phyloP scores from a whole-genome alignment of 352 stramenopile genomes.

The Peronospora destructor region DNA sequence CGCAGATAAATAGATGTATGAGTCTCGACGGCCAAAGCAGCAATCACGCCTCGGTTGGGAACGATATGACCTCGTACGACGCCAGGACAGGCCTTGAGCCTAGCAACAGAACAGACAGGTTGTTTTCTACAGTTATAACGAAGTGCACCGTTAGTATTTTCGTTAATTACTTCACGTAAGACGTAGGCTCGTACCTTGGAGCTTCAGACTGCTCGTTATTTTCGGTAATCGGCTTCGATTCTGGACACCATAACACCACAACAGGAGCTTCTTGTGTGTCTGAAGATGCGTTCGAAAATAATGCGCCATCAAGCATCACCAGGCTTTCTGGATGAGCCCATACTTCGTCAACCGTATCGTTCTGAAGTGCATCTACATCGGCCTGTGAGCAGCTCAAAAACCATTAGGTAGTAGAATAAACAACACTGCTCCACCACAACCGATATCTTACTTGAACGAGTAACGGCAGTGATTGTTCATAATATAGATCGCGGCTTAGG shows the following conservation, averaged over 20 bases:
- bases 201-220: slow-evolving; percentile 11
- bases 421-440: background rate
- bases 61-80: slow-evolving; percentile 35
- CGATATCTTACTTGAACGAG: slow-evolving; percentile 35
- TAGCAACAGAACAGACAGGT: slow-evolving; percentile 25
- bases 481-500: slow-evolving; percentile 51
- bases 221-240: slow-evolving; percentile 10
- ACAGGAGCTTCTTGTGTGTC: slow-evolving; percentile 35
- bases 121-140: slow-evolving; percentile 11
- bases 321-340: slow-evolving; percentile 62
- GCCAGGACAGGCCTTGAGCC: slow-evolving; percentile 33
- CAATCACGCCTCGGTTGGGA: slow-evolving; percentile 25
- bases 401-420: background rate
- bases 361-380: slow-evolving; percentile 11
- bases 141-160: slow-evolving; percentile 1
- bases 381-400: slow-evolving; percentile 10
- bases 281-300: slow-evolving; percentile 24
- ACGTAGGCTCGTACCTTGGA: slow-evolving; percentile 8
- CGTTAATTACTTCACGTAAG: background rate
- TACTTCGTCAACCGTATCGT: slow-evolving; percentile 47
- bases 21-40: slow-evolving; percentile 14
- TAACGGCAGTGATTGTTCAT: slow-evolving; percentile 45
- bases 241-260: slow-evolving; percentile 31
- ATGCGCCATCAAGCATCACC: slow-evolving; percentile 49
- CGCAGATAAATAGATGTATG: slow-evolving; percentile 33